Evolutionary conservation across 2,329 filamentous ascomycete species (phyloP).

Genomic region (Fusarium concolor): DNA sequence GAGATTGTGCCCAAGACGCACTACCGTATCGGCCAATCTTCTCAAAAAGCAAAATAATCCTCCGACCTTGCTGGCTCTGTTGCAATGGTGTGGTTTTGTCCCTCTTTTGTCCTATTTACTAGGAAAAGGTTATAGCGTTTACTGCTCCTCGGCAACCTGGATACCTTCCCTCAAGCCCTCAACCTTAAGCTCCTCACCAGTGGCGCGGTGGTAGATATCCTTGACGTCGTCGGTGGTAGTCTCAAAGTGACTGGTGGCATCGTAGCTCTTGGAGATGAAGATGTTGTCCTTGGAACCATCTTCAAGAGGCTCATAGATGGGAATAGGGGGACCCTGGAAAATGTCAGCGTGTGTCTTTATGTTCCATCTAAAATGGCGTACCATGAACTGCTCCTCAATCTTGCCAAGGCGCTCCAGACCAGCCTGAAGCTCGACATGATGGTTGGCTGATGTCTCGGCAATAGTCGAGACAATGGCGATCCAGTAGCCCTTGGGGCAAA

Average conservation of each 20-base stretch:
- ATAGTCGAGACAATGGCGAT: conserved; percentile 99
- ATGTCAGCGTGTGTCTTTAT: not conserved
- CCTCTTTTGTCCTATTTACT: conserved; percentile 21
- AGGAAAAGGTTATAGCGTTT: conserved; percentile 21
- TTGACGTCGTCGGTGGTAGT: conserved; percentile 90
- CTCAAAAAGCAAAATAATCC: conserved; percentile 29
- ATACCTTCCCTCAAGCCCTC: conserved; percentile 86
- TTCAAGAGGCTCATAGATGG: conserved; percentile 90
- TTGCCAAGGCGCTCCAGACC: conserved; percentile 91
- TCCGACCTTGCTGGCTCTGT: conserved; percentile 19
- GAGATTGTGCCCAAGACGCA: conserved; percentile 41
- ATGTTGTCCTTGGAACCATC: conserved; percentile 88
- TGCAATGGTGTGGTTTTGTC: conserved; percentile 16
- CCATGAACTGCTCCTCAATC: conserved; percentile 98
- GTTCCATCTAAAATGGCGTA: conserved; percentile 49
- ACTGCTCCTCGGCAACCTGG: conserved; percentile 76
- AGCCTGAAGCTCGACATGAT: conserved; percentile 93
- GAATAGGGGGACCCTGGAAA: conserved; percentile 79
- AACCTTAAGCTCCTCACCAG: conserved; percentile 87
- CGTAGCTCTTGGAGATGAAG: conserved; percentile 98
- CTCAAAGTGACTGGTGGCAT: conserved; percentile 98
- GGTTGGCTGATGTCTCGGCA: conserved; percentile 89
- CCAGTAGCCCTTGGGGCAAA: conserved; percentile 99
- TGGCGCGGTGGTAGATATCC: conserved; percentile 88
- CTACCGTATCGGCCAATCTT: conserved; percentile 27